These are phyloP conservation scores for Tetrahymena elliotti DNA, from an alignment of 73 alveolate genomes.

Conservation along the genomic window DNA sequence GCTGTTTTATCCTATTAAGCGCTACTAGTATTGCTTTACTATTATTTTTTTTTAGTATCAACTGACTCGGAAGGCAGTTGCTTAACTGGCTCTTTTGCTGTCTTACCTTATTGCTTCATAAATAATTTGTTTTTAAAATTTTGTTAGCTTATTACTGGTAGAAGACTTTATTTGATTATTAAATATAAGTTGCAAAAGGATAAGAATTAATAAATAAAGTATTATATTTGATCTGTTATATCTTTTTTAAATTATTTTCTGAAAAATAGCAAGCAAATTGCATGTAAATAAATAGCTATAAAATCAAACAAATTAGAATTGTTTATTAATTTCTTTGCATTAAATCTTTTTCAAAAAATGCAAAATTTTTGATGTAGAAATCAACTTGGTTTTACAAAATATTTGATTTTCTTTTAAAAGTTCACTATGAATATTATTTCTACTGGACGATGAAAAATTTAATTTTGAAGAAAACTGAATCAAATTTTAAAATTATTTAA, in stretches of 20 bases:
- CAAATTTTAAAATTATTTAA: no score
- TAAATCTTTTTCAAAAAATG: not conserved
- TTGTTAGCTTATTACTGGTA: not conserved
- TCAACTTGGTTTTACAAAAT: no score
- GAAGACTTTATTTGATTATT: not conserved
- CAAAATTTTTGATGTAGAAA: no score
- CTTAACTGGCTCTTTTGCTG: not conserved
- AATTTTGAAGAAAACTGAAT: no score
- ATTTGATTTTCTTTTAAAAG: no score
- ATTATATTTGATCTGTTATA: not conserved
- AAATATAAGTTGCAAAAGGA: not conserved
- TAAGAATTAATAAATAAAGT: not conserved
- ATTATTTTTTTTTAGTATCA: not conserved
- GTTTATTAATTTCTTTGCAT: no score
- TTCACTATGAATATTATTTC: no score
- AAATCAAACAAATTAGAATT: not conserved
- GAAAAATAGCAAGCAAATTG: not conserved
- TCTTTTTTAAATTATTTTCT: not conserved
- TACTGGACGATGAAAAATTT: no score
- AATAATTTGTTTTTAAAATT: not conserved
- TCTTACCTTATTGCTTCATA: not conserved
- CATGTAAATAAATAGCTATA: not conserved
- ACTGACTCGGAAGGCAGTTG: not conserved
- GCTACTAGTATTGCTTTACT: not conserved
- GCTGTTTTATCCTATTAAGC: not conserved